Evolutionary conservation across 768 basidiomycete genomes (phyloP).

Genomic region (Tulasnella sp.): DNA sequence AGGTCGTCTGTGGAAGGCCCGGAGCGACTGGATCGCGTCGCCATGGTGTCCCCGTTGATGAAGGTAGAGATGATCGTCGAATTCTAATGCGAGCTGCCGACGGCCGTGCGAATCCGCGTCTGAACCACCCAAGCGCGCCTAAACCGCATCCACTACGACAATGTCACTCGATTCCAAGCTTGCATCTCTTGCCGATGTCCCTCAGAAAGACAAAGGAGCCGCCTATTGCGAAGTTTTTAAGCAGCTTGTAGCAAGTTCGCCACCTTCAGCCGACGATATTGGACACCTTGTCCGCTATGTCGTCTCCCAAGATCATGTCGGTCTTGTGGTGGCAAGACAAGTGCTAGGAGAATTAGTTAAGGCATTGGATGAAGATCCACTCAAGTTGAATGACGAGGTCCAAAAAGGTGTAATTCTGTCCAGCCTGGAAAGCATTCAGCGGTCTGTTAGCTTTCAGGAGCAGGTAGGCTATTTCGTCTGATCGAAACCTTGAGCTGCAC

Average conservation of each 20-base stretch:
- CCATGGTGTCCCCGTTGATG: not conserved
- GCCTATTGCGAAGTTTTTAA: constrained; percentile 61
- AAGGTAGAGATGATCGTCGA: not conserved
- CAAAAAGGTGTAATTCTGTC: constrained; percentile 67
- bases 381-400: constrained; percentile 40
- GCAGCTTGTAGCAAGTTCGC: constrained; percentile 45
- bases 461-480: constrained; percentile 45
- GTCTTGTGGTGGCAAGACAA: constrained; percentile 80
- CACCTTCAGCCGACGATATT: constrained; percentile 41
- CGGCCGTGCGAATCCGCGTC: constrained; percentile 4
- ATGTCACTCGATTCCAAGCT: constrained; percentile 33
- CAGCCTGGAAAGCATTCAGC: constrained; percentile 55
- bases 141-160: not conserved
- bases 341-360: constrained; percentile 78
- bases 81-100: not conserved
- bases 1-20: not conserved
- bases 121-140: not conserved
- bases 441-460: constrained; percentile 88
- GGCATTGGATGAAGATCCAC: constrained; percentile 42
- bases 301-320: constrained; percentile 67
- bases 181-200: constrained; percentile 46
- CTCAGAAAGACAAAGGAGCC: constrained; percentile 76
- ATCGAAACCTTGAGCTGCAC: not conserved
- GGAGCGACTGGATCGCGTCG: not conserved
- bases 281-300: constrained; percentile 67